A percentile compares a stretch with the other conserved stretches of the same genome.
Conservation (phyloP, 1,139 yeast species). For the Yamadazyma kanchanaburiensis region DNA sequence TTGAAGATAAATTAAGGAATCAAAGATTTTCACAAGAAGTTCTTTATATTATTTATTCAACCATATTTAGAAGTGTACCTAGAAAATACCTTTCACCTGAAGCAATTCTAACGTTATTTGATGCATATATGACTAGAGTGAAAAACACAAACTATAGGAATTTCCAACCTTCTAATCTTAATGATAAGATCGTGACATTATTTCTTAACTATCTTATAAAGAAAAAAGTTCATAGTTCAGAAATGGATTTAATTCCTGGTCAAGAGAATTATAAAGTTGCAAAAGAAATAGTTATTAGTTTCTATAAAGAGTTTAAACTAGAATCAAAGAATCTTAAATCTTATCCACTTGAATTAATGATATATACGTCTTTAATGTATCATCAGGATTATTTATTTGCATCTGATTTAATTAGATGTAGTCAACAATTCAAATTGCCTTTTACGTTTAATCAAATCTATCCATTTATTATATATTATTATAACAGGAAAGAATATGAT, state of each 20-base stretch:
- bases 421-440: conserved; percentile 26
- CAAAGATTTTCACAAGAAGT: conserved; percentile 20
- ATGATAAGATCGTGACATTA: conserved; percentile 28
- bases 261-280: conserved; percentile 25
- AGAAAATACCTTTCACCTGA: conserved; percentile 1
- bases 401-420: conserved; percentile 22
- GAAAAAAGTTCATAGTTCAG: conserved; percentile 15
- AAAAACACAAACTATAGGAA: conserved; percentile 2
- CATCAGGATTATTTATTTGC: conserved; percentile 38
- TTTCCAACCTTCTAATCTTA: conserved; percentile 6
- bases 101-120: conserved; percentile 10
- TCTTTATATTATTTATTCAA: conserved; percentile 25
- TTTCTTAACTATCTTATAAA: conserved; percentile 29
- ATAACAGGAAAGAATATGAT: conserved; percentile 25
- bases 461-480: conserved; percentile 39
- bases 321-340: conserved; percentile 14
- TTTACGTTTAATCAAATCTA: conserved; percentile 39
- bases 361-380: conserved; percentile 24
- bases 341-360: conserved; percentile 28
- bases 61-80: conserved; percentile 2
- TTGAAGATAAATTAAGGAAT: conserved; percentile 27
- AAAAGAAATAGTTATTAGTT: conserved; percentile 23
- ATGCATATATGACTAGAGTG: conserved; percentile 16
- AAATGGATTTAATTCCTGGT: conserved; percentile 18
- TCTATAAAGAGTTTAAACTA: conserved; percentile 14